Base-by-base conservation (phyloP, 495 filamentous ascomycete species). In the Hyaloscypha variabilis region DNA sequence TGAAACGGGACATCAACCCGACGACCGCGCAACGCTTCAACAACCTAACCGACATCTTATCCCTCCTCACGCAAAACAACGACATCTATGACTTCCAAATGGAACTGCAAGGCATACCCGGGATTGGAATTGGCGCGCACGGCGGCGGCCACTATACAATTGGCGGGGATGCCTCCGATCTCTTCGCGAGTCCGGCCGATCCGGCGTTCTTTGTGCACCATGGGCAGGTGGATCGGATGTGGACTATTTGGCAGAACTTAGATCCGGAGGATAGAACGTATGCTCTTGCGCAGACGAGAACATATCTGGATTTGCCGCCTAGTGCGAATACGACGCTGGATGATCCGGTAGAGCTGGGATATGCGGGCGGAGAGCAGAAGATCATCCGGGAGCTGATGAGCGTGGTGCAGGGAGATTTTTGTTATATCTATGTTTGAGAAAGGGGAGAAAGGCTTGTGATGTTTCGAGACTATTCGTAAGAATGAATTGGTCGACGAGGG, bases 1-100 rank as follows among this genome's bases (percentile, higher is more conserved):
- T 93, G 58, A 82, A 76, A 29, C 84, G 91, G 8, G 90, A 91
- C 69, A 75, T 93, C 63, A 19, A 19, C 39, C 39, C 39, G 39
- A 10, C 10, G 39, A 19, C 39, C 19, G 8, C 39, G 8, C 83
- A 82, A 58, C 73, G 79, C 13, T 76, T 70, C 17, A 25, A 26
- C 36, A n/a, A 67, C 10, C n/a, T 10, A n/a, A 52, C 26, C 11
- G 39, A 46, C 11, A 23, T 34, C 11, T 14, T 39, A 23, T 29
- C 55, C 28, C 39, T 61, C 24, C 55, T 60, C 21, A 60, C 39
- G 6, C 13, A 54, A 49, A 61, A 69, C 26, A 29, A 50, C 1
- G 61, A 68, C 26, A 62, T 69, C 25, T 50, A 50, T 26, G 51
- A 29, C 46, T 69, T 69, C 42, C 58, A 69, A 29, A 64, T 30